These are phyloP conservation scores for Leucocoprinus sp. DNA, from an alignment of 768 basidiomycete species.

Conservation along the genomic window DNA sequence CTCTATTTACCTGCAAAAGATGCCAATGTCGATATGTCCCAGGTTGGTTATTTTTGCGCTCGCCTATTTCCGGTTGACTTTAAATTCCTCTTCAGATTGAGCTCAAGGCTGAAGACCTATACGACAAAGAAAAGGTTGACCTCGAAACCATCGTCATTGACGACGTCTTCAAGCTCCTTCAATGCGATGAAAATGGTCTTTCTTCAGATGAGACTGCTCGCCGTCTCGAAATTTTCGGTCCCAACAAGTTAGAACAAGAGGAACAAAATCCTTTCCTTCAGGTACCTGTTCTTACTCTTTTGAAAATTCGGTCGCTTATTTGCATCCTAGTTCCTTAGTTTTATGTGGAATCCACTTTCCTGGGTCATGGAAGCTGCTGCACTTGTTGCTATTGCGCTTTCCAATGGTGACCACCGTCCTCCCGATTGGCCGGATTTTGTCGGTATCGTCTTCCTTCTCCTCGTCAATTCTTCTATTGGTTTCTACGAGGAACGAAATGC, in stretches of 20 bases:
- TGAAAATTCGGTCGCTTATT: neutral
- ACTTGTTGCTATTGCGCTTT: conserved; percentile 88
- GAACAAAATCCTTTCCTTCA: conserved; percentile 90
- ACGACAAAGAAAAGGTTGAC: conserved; percentile 99
- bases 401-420: conserved; percentile 78
- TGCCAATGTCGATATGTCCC: conserved; percentile 80
- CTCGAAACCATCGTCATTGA: conserved; percentile 93
- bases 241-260: conserved; percentile 87
- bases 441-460: conserved; percentile 86
- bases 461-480: conserved; percentile 95
- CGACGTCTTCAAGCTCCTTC: conserved; percentile 92
- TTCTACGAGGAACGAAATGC: conserved; percentile 98
- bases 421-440: conserved; percentile 99
- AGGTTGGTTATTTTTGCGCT: conserved; percentile 28
- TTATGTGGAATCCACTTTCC: conserved; percentile 99
- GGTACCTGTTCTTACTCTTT: conserved; percentile 28
- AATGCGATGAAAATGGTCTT: conserved; percentile 81
- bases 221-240: conserved; percentile 89
- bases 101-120: conserved; percentile 85
- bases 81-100: conserved; percentile 44
- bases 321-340: conserved; percentile 65
- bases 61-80: neutral
- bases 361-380: conserved; percentile 99
- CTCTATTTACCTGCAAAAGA: conserved; percentile 30
- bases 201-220: conserved; percentile 67